Evolutionary conservation across 345 rosid genomes (phyloP).

Genomic region (Eucalyptus guilfoylei): DNA sequence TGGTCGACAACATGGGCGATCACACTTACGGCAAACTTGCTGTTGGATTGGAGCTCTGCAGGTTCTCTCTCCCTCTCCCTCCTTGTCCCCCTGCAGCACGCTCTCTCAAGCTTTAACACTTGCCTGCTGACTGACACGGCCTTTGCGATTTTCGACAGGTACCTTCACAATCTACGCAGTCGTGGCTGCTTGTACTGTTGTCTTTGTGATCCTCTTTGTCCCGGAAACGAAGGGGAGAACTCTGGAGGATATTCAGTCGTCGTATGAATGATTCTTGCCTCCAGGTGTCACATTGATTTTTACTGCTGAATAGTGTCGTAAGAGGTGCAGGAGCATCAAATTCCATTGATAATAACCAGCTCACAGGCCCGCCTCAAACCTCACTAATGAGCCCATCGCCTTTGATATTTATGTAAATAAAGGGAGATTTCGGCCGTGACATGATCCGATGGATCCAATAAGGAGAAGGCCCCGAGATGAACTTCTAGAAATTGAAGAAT

Average conservation of each 20-base stretch:
- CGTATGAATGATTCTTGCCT: conserved; percentile 30
- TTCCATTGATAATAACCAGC: background rate
- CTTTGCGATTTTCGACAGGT: conserved; percentile 12
- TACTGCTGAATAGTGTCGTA: background rate
- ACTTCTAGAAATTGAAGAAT: background rate
- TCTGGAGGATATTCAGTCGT: conserved; percentile 62
- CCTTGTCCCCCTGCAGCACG: background rate
- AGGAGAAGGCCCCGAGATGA: background rate
- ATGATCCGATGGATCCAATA: background rate
- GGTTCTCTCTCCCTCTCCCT: conserved; percentile 2
- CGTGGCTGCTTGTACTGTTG: conserved; percentile 25
- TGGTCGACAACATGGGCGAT: conserved; percentile 19
- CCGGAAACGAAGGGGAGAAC: conserved; percentile 73
- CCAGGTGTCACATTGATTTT: background rate
- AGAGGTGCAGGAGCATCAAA: background rate
- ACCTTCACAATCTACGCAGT: conserved; percentile 42
- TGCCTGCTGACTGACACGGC: background rate
- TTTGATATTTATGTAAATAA: background rate
- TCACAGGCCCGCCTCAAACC: background rate
- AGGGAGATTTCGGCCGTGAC: background rate
- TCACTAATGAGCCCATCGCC: background rate
- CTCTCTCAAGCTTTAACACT: background rate
- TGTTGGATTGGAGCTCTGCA: conserved; percentile 30
- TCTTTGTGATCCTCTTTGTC: conserved; percentile 35
- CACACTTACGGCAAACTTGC: conserved; percentile 32